phyloP scores from a whole-genome alignment of 352 stramenopile species.

The Globisporangium okanoganense region DNA sequence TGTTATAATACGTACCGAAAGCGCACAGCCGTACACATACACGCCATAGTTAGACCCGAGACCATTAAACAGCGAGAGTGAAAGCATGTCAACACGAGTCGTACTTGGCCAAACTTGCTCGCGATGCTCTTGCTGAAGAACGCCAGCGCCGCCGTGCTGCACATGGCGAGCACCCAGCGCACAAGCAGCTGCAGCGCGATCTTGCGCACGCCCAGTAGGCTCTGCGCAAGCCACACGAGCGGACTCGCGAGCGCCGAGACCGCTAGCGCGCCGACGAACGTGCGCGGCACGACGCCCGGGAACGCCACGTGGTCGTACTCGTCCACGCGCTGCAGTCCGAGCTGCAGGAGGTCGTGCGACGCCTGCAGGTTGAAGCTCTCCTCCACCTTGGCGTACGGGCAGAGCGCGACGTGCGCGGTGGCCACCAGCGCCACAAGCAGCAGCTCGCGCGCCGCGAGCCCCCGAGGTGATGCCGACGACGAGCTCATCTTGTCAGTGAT shows the following conservation, averaged over 20 bases:
- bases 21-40: not conserved
- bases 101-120: conserved; percentile 48
- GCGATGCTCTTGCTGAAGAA: conserved; percentile 62
- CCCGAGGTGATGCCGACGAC: not conserved
- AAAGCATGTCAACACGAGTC: not conserved
- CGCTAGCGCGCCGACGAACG: conserved; percentile 91
- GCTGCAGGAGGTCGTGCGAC: conserved; percentile 94
- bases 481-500: not conserved
- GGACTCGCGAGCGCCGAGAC: conserved; percentile 50
- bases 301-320: conserved; percentile 97
- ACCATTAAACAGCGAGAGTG: too few relatives aligned
- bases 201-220: conserved; percentile 29
- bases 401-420: conserved; percentile 46
- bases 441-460: not conserved
- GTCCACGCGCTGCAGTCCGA: conserved; percentile 38
- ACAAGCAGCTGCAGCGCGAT: conserved; percentile 56
- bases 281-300: conserved; percentile 97
- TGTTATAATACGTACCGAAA: not conserved
- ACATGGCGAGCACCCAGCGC: conserved; percentile 54
- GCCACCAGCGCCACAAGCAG: conserved; percentile 22
- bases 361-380: conserved; percentile 99
- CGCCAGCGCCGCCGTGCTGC: conserved; percentile 50
- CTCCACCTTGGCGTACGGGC: conserved; percentile 91
- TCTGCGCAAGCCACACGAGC: conserved; percentile 26
- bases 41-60: not conserved